Percentiles rank a stretch among this genome's conserved stretches.
phyloP scores from a whole-genome alignment of 108 stramenopile species.

The Pelagomonas calceolata region DNA sequence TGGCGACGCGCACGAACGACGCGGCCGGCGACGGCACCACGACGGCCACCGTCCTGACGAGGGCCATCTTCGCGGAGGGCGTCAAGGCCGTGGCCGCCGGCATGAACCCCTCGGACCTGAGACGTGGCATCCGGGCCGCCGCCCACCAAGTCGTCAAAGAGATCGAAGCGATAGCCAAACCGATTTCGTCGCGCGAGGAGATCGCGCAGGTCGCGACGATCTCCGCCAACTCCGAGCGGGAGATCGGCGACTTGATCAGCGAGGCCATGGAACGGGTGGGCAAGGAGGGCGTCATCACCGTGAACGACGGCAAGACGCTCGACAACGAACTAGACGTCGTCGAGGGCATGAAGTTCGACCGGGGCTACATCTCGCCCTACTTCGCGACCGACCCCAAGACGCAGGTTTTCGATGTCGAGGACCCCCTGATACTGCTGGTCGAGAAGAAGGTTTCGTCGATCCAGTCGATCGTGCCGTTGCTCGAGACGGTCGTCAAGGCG shows the following conservation, averaged over 20 bases:
- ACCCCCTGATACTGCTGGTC: constrained; percentile 88
- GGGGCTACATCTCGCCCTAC: constrained; percentile 98
- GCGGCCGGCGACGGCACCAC: constrained; percentile 99
- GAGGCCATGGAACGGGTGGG: constrained; percentile 99
- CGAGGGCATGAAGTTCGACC: constrained; percentile 99
- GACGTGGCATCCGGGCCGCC: constrained; percentile 84
- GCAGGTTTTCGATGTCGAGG: constrained; percentile 86
- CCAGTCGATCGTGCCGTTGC: constrained; percentile 85
- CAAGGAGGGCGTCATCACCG: constrained; percentile 99
- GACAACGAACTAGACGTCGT: constrained; percentile 98
- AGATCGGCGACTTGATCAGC: constrained; percentile 84
- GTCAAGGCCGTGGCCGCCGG: no score
- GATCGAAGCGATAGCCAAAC: constrained; percentile 71
- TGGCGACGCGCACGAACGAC: constrained; percentile 97
- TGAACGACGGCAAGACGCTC: constrained; percentile 98
- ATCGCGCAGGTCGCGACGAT: constrained; percentile 97
- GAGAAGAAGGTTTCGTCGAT: constrained; percentile 96
- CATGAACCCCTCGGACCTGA: no score
- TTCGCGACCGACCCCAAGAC: constrained; percentile 98
- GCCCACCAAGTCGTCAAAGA: constrained; percentile 76
- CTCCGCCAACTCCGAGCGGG: constrained; percentile 89
- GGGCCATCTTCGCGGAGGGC: no score
- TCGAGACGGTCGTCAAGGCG: constrained; percentile 84
- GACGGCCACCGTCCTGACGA: constrained; percentile 94
- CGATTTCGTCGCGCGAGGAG: constrained; percentile 92